Evolutionary conservation across 1,139 yeast species (phyloP).

Genomic region (Zygoascus meyerae): DNA sequence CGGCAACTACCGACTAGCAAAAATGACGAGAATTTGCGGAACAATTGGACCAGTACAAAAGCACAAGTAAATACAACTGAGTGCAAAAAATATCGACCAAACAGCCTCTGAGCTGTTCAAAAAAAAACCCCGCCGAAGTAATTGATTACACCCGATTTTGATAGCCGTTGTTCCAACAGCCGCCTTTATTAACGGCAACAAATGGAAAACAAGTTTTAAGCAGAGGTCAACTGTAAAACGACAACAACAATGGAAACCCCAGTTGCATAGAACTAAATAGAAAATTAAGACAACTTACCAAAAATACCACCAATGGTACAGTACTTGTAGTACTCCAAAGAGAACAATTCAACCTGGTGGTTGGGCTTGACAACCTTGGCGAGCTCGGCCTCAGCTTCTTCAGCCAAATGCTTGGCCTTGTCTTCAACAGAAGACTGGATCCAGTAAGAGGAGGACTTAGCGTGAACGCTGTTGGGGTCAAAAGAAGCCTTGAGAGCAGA

Average conservation of each 20-base stretch:
- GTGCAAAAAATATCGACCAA: too few relatives aligned
- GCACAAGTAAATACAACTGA: too few relatives aligned
- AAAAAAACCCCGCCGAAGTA: too few relatives aligned
- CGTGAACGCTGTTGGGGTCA: slow-evolving; percentile 33
- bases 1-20: slow-evolving; percentile 7
- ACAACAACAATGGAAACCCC: not conserved
- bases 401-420: slow-evolving; percentile 26
- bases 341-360: slow-evolving; percentile 46
- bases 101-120: too few relatives aligned
- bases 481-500: slow-evolving; percentile 36
- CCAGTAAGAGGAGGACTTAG: slow-evolving; percentile 27
- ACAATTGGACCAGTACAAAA: not conserved
- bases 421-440: slow-evolving; percentile 32
- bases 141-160: too few relatives aligned
- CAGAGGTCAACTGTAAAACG: not conserved
- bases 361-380: slow-evolving; percentile 31
- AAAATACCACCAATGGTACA: slow-evolving; percentile 85
- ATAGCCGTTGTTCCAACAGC: too few relatives aligned
- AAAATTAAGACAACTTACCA: slow-evolving; percentile 26
- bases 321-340: slow-evolving; percentile 69
- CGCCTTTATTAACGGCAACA: not conserved
- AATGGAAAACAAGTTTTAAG: not conserved
- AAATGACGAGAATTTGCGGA: not conserved
- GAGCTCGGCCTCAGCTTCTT: slow-evolving; percentile 31
- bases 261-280: not conserved